Evolutionary conservation across 257 asterid species (phyloP), one percentile per base, ranked within the genome.

Genomic region (Gentiana straminea): DNA sequence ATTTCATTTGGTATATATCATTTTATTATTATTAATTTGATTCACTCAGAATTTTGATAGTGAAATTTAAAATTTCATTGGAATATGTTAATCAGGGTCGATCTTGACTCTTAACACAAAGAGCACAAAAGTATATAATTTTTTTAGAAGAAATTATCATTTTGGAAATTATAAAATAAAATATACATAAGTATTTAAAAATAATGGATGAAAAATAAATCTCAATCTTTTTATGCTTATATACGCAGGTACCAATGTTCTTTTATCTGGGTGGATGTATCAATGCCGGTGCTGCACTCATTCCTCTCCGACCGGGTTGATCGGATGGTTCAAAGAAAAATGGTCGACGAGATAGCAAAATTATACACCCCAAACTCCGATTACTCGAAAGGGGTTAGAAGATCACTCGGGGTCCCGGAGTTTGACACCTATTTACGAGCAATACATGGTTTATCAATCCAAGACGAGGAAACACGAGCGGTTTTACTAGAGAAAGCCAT

Each of bases 401-500:
- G 84, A 54, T 89, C 98, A 34, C 87, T 91, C 49, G 98, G 98
- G 3, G 95, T 91, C 3, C 92, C 94, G 1, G 98, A 91, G 65
- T 63, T 91, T 7, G 87, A 87, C 43, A 57, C 56, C 13, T 80
- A 57, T 37, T 81, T 87, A 70, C 69, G 81, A 32, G 62, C 60
- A 8, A 84, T 39, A 7, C 3, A 73, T 39, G 1, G 9, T 41
- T 41, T 10, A 41, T 43, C 85, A 32, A 58, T 55, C 11, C 33
- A 63, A 57, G 84, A 72, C 66, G 67, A 55, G 13, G 73, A 60
- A 44, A 64, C 80, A 13, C 78, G 84, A 0, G 69, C 62, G 33
- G 67, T 63, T 59, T 54, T 79, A 5, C 76, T 81, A 1, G 59
- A 66, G 4, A 84, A 81, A 73, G 95, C 95, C 8, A 75, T 81